A percentile compares a stretch with the other conserved stretches of the same genome.
Evolutionary conservation across 1,139 yeast species (phyloP).

Genomic region (Saccharomycopsis crataegensis): DNA sequence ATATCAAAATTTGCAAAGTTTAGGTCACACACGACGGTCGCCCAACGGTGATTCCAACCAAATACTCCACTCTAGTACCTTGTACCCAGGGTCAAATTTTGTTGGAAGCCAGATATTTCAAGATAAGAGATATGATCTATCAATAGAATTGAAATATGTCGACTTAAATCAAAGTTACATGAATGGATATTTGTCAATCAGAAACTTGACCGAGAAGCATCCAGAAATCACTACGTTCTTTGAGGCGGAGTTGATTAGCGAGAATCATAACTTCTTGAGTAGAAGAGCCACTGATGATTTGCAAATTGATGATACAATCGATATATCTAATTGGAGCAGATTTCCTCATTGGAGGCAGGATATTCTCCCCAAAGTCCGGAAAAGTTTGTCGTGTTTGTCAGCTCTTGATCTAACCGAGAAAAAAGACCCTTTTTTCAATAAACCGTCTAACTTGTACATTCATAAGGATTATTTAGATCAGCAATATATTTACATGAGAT

Average conservation of each 20-base stretch:
- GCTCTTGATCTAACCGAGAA: too few species aligned
- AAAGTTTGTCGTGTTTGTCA: slow-evolving; percentile 14
- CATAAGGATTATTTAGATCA: slow-evolving; percentile 31
- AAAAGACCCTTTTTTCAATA: slow-evolving; percentile 9
- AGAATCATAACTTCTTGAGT: slow-evolving; percentile 42
- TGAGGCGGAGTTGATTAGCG: slow-evolving; percentile 78
- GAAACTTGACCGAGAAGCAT: slow-evolving; percentile 69
- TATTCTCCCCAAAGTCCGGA: slow-evolving; percentile 26
- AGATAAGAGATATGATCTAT: slow-evolving; percentile 55
- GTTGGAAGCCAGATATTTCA: slow-evolving; percentile 74
- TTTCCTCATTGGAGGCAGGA: slow-evolving; percentile 52
- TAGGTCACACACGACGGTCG: too few species aligned
- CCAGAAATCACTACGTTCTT: slow-evolving; percentile 82
- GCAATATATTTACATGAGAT: slow-evolving; percentile 74
- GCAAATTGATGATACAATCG: slow-evolving; percentile 63
- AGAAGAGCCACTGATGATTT: slow-evolving; percentile 37
- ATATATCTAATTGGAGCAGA: slow-evolving; percentile 80
- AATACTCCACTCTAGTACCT: too few species aligned
- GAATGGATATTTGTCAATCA: slow-evolving; percentile 73
- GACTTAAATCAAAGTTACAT: slow-evolving; percentile 55
- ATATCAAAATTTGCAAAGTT: too few species aligned
- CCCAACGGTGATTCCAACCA: too few species aligned
- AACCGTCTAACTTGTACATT: slow-evolving; percentile 25
- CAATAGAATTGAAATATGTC: slow-evolving; percentile 64
- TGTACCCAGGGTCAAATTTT: slow-evolving; percentile 43